phyloP scores from a whole-genome alignment of 768 basidiomycete species.

The Collybiopsis luxurians region DNA sequence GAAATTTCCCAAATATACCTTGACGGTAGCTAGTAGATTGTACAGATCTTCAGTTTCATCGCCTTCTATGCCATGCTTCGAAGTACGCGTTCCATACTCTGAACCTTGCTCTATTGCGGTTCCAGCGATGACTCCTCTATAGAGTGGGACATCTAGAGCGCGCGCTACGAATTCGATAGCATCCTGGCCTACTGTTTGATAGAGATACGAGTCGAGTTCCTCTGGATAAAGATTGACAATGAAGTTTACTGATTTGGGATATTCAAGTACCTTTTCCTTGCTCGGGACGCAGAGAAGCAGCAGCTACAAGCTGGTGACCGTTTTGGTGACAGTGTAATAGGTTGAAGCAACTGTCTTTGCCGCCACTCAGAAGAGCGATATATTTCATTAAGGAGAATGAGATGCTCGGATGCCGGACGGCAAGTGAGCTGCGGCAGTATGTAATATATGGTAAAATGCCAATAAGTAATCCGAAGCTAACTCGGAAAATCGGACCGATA shows the following conservation, averaged over 20 bases:
- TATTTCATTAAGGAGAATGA: slow-evolving; percentile 69
- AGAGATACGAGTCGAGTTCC: slow-evolving; percentile 97
- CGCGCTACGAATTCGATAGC: slow-evolving; percentile 83
- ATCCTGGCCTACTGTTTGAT: slow-evolving; percentile 98
- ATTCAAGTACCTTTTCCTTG: slow-evolving; percentile 71
- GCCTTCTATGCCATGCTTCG: slow-evolving; percentile 57
- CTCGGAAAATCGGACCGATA: too few species aligned
- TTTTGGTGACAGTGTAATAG: slow-evolving; percentile 84
- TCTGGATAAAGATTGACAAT: slow-evolving; percentile 45
- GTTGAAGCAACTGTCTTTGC: slow-evolving; percentile 98
- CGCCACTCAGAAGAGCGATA: slow-evolving; percentile 92
- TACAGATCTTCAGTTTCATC: slow-evolving; percentile 98
- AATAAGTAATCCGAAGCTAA: too few species aligned
- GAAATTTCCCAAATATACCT: slow-evolving; percentile 50
- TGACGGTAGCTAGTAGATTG: slow-evolving; percentile 66
- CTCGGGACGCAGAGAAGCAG: slow-evolving; percentile 84
- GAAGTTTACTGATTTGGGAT: slow-evolving; percentile 17
- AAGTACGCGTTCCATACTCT: slow-evolving; percentile 78
- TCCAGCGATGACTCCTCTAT: slow-evolving; percentile 78
- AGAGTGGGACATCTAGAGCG: slow-evolving; percentile 85
- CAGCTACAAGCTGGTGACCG: slow-evolving; percentile 83
- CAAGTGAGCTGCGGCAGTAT: too few species aligned
- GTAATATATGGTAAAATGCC: too few species aligned
- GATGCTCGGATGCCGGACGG: neutral
- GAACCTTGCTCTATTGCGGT: slow-evolving; percentile 74